These are phyloP conservation scores for Hibiscus syriacus DNA, from an alignment of 345 rosid genomes.

Conservation along the genomic window DNA sequence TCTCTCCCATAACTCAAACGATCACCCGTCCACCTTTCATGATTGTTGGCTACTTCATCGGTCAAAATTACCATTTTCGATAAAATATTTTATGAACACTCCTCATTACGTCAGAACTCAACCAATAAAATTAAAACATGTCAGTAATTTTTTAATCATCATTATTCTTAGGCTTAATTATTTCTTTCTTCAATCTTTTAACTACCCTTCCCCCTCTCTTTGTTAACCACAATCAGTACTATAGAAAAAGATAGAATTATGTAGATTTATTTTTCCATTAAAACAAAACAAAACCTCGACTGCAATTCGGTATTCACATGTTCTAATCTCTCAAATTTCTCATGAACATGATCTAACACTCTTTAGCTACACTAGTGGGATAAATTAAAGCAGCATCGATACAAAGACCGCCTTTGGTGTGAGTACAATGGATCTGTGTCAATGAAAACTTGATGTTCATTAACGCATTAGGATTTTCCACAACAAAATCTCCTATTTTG, in stretches of 20 bases:
- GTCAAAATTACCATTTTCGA: no score
- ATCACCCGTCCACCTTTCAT: no score
- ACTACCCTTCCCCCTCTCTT: no score
- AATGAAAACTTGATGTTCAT: constrained; percentile 55
- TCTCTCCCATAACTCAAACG: no score
- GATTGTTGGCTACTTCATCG: no score
- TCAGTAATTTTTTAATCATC: no score
- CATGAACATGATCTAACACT: constrained; percentile 17
- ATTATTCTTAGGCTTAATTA: no score
- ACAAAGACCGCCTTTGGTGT: constrained; percentile 89
- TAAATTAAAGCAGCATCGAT: constrained; percentile 57
- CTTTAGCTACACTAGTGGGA: constrained; percentile 40
- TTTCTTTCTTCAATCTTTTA: no score
- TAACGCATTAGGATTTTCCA: constrained; percentile 17
- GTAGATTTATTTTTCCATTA: not conserved
- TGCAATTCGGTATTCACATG: constrained; percentile 1
- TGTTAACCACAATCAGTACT: no score
- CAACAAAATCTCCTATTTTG: constrained; percentile 74
- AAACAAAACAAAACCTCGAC: not conserved
- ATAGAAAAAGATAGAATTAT: not conserved
- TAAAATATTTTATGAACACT: no score
- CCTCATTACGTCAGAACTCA: no score
- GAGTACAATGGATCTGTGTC: constrained; percentile 92
- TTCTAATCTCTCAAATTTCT: not conserved
- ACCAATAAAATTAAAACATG: no score